Conservation (phyloP, 805 yeast species). For the Saccharomyces eubayanus region DNA sequence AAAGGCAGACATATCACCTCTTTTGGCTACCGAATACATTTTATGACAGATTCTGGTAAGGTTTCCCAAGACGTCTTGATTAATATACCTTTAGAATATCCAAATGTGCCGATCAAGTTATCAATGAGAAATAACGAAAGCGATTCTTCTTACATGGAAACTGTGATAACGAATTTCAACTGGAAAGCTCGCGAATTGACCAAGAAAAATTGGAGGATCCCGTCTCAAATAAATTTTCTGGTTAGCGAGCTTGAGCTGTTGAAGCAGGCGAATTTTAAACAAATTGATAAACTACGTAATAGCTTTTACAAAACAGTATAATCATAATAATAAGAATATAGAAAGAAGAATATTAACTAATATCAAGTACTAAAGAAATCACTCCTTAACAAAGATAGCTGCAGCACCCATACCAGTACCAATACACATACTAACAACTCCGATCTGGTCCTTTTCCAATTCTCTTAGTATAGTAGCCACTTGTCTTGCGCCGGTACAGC, state of each 20-base stretch:
- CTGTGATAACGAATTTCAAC: slow-evolving; percentile 19
- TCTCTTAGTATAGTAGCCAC: slow-evolving; percentile 80
- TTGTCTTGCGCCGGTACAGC: slow-evolving; percentile 89
- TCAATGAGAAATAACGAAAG: slow-evolving; percentile 6
- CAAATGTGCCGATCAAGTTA: slow-evolving; percentile 17
- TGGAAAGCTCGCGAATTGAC: slow-evolving; percentile 11
- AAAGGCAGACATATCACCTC: slow-evolving; percentile 17
- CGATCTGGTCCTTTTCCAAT: slow-evolving; percentile 70
- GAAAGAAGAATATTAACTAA: not conserved
- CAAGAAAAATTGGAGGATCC: slow-evolving; percentile 9
- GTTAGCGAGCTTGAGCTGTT: slow-evolving; percentile 13
- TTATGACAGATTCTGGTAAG: slow-evolving; percentile 3
- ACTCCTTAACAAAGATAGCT: slow-evolving; percentile 73
- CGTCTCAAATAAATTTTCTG: slow-evolving; percentile 22
- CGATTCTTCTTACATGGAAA: not conserved
- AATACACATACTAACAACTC: slow-evolving; percentile 92
- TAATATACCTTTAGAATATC: slow-evolving; percentile 21
- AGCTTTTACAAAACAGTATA: slow-evolving; percentile 7
- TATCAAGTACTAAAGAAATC: slow-evolving; percentile 9
- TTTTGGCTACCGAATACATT: slow-evolving; percentile 11
- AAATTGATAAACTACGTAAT: slow-evolving; percentile 10
- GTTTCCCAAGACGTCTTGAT: slow-evolving; percentile 9
- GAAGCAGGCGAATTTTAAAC: slow-evolving; percentile 9
- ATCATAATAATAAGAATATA: not conserved
- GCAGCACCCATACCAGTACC: slow-evolving; percentile 99